These are phyloP conservation scores for Rubroboletus satanas DNA, from an alignment of 768 basidiomycete species.

Conservation along the genomic window DNA sequence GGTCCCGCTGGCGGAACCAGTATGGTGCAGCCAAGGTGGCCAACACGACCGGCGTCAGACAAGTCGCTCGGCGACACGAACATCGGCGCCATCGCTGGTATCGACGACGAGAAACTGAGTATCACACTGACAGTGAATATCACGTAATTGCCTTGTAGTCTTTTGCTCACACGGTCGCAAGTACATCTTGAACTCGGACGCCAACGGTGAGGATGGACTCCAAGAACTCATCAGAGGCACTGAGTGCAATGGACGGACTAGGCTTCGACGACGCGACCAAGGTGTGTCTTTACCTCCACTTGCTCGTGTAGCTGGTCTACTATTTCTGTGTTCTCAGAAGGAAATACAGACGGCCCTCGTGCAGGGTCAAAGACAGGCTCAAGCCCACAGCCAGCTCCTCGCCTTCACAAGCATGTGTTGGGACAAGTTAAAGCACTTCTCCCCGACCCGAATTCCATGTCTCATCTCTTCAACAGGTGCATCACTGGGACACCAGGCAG, in stretches of 20 bases:
- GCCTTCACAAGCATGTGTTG: constrained; percentile 82
- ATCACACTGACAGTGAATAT: constrained; percentile 6
- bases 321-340: constrained; percentile 47
- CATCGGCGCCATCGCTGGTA: constrained; percentile 4
- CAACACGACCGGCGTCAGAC: not conserved
- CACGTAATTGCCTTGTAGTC: constrained; percentile 18
- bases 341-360: constrained; percentile 79
- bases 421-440: constrained; percentile 68
- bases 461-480: constrained; percentile 51
- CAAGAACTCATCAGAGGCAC: constrained; percentile 23
- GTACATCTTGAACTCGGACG: not conserved
- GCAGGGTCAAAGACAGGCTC: constrained; percentile 75
- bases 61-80: constrained; percentile 2
- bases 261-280: constrained; percentile 74
- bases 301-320: constrained; percentile 3
- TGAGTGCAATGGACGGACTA: constrained; percentile 37
- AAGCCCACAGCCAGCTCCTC: constrained; percentile 72
- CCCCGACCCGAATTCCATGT: not conserved
- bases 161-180: constrained; percentile 27
- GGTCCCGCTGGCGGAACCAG: constrained; percentile 1
- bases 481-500: constrained; percentile 75
- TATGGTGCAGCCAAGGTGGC: not conserved
- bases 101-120: constrained; percentile 6
- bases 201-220: constrained; percentile 16
- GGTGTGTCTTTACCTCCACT: constrained; percentile 35